phyloP scores from a whole-genome alignment of 805 yeast species.

The Candida schatavii region DNA sequence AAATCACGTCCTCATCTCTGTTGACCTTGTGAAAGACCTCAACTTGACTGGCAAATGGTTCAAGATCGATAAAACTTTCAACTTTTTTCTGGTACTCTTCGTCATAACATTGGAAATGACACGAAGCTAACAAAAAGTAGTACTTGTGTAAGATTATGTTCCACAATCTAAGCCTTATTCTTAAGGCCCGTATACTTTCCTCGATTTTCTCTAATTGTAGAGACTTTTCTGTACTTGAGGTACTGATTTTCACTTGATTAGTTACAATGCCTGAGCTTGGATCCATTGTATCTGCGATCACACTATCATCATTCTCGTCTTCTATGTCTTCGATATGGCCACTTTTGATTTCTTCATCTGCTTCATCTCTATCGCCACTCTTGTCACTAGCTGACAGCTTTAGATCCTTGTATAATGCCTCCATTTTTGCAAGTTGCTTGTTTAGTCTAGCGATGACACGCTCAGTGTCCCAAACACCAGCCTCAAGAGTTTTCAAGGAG shows the following conservation, averaged over 20 bases:
- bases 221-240: constrained; percentile 2
- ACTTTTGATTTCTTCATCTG: too few relatives aligned
- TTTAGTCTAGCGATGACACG: constrained; percentile 22
- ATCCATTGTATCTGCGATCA: neutral
- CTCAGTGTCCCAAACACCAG: constrained; percentile 33
- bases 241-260: neutral
- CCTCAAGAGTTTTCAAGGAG: constrained; percentile 49
- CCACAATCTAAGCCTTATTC: constrained; percentile 44
- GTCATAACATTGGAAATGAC: constrained; percentile 55
- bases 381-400: constrained; percentile 12
- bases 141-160: constrained; percentile 68
- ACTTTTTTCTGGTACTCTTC: constrained; percentile 29
- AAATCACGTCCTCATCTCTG: constrained; percentile 15
- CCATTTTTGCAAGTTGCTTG: constrained; percentile 14
- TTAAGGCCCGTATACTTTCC: constrained; percentile 23
- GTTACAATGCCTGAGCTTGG: neutral
- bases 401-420: constrained; percentile 21
- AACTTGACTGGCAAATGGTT: constrained; percentile 9
- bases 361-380: constrained; percentile 9
- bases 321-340: constrained; percentile 13
- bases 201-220: constrained; percentile 9
- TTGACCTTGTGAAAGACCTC: constrained; percentile 6
- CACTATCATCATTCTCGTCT: constrained; percentile 8
- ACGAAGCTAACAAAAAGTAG: constrained; percentile 74
- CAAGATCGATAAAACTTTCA: neutral